Conservation (phyloP, 2,329 filamentous ascomycete genomes). For the Diaporthe vaccinii region DNA sequence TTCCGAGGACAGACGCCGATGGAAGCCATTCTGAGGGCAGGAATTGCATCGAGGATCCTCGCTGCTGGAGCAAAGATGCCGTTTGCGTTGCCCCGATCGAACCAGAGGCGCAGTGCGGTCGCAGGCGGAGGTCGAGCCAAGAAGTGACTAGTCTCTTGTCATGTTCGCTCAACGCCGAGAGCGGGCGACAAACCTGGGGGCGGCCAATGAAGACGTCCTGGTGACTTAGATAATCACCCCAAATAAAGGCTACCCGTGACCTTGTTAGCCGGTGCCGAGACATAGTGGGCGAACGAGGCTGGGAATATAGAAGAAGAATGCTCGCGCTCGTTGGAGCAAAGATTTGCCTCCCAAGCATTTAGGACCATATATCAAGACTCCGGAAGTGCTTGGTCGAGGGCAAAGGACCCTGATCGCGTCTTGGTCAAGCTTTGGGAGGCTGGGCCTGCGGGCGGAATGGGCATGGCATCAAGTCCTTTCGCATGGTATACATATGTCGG, state of each 20-base stretch:
- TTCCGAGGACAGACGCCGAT: slow-evolving; percentile 30
- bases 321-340: slow-evolving; percentile 9
- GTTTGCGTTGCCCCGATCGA: slow-evolving; percentile 29
- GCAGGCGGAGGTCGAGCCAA: slow-evolving; percentile 32
- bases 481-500: slow-evolving; percentile 20
- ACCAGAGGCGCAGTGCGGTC: slow-evolving; percentile 24
- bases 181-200: slow-evolving; percentile 14
- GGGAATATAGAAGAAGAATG: neutral
- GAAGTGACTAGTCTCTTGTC: slow-evolving; percentile 33
- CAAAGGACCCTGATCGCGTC: slow-evolving; percentile 7
- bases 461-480: neutral
- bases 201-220: slow-evolving; percentile 17
- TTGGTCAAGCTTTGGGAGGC: slow-evolving; percentile 24
- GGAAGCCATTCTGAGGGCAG: slow-evolving; percentile 30
- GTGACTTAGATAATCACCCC: slow-evolving; percentile 21
- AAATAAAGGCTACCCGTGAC: neutral
- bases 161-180: slow-evolving; percentile 23
- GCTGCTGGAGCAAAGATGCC: slow-evolving; percentile 23
- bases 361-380: slow-evolving; percentile 20
- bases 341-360: slow-evolving; percentile 12
- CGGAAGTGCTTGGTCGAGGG: slow-evolving; percentile 14
- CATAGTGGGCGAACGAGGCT: slow-evolving; percentile 14
- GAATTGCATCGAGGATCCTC: slow-evolving; percentile 26
- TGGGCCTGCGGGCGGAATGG: slow-evolving; percentile 6
- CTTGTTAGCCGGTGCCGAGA: slow-evolving; percentile 28